Conservation (phyloP, 352 stramenopile genomes). For the Phytophthora idaei region DNA sequence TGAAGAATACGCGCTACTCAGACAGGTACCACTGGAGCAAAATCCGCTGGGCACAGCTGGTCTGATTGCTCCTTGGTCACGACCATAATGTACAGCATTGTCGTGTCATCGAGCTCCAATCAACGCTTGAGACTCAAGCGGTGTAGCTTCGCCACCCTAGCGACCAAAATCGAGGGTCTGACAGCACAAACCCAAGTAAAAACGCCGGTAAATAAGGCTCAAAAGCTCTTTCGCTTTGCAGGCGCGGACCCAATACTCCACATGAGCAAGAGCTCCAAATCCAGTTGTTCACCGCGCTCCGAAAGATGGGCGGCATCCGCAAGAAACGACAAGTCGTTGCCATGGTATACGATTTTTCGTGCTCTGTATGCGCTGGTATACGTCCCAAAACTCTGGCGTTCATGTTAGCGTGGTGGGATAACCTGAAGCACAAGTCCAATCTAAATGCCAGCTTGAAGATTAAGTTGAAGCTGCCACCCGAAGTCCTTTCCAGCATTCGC, state of each 20-base stretch:
- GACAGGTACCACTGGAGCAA: neutral
- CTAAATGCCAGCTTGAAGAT: neutral
- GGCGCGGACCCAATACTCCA: neutral
- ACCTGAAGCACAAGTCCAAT: neutral
- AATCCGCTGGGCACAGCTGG: neutral
- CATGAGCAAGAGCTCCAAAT: neutral
- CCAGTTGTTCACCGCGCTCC: neutral
- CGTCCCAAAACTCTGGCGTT: neutral
- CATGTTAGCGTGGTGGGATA: neutral
- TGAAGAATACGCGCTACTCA: neutral
- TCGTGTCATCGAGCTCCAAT: neutral
- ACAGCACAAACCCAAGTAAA: neutral
- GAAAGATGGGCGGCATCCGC: neutral
- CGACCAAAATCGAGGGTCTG: neutral
- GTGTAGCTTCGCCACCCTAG: neutral
- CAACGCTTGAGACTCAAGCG: neutral
- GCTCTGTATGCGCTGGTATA: neutral
- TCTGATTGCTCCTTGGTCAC: neutral
- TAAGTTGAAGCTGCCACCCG: neutral
- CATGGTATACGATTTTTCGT: neutral
- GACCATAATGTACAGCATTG: neutral
- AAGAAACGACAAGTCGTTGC: neutral
- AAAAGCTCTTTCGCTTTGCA: neutral
- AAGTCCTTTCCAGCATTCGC: neutral
- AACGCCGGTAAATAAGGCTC: neutral